These are phyloP conservation scores for Elsinoe necatrix DNA, from an alignment of 2,329 filamentous ascomycete genomes.

Conservation along the genomic window DNA sequence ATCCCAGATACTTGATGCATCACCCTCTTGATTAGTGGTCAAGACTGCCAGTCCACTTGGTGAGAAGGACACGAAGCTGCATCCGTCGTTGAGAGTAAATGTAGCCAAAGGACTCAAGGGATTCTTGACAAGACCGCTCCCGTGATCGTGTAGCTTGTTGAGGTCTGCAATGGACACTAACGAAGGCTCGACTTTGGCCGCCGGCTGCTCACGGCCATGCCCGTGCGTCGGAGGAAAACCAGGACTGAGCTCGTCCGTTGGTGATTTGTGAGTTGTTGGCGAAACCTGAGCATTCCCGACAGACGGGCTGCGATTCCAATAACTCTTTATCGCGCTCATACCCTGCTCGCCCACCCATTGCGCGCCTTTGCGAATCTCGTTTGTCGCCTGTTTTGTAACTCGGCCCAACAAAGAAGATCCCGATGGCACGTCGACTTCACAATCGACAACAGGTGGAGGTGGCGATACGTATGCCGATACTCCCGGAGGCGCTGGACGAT, in stretches of 20 bases:
- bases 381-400: constrained; percentile 66
- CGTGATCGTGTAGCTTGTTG: constrained; percentile 45
- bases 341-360: constrained; percentile 72
- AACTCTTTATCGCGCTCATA: constrained; percentile 68
- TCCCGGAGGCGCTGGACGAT: constrained; percentile 48
- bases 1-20: constrained; percentile 75
- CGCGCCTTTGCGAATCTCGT: constrained; percentile 65
- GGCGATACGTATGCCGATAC: constrained; percentile 56
- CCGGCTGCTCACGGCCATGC: constrained; percentile 46
- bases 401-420: constrained; percentile 57
- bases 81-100: constrained; percentile 63
- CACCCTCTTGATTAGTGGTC: constrained; percentile 75
- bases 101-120: constrained; percentile 56
- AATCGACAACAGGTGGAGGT: constrained; percentile 57
- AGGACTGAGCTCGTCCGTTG: neutral
- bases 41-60: constrained; percentile 66
- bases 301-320: constrained; percentile 52
- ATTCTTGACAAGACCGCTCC: constrained; percentile 43
- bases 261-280: constrained; percentile 23
- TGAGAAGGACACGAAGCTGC: constrained; percentile 72
- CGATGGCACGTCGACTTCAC: constrained; percentile 51
- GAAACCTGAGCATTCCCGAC: neutral
- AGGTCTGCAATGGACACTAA: constrained; percentile 69
- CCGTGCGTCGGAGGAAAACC: constrained; percentile 69
- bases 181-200: constrained; percentile 55